A percentile compares a stretch with the other conserved stretches of the same genome.
Evolutionary conservation across 78 protist species (phyloP).

Genomic region (Mastigamoeba balamuthi): DNA sequence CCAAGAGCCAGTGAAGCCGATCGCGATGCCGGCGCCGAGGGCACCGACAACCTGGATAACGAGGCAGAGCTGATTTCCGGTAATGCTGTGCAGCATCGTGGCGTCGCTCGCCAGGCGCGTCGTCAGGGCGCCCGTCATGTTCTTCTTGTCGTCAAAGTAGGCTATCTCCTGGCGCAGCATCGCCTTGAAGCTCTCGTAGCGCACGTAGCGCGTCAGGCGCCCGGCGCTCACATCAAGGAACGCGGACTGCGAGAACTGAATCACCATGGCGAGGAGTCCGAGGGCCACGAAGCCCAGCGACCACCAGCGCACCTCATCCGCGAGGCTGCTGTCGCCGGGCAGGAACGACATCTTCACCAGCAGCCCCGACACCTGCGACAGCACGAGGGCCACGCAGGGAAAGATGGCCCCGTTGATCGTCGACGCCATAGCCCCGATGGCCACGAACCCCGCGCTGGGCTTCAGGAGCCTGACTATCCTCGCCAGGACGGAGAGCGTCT

Average conservation of each 20-base stretch:
- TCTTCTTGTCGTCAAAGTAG: constrained; percentile 38
- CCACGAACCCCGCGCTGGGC: no score
- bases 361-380: background rate
- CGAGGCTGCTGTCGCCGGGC: no score
- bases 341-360: no score
- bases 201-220: constrained; percentile 16
- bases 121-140: constrained; percentile 53
- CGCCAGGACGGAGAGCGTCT: no score
- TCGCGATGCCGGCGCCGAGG: constrained; percentile 33
- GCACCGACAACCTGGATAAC: constrained; percentile 23
- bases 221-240: no score
- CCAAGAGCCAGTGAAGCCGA: constrained; percentile 56
- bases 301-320: no score
- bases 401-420: background rate
- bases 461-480: no score
- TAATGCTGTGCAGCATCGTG: constrained; percentile 56
- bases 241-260: no score
- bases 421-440: no score
- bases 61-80: constrained; percentile 49
- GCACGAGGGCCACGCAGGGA: background rate
- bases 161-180: constrained; percentile 51
- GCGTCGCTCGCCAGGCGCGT: constrained; percentile 60
- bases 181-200: constrained; percentile 22
- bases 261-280: no score
- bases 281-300: no score